Evolutionary conservation across 78 protist genomes (phyloP), one percentile per base, ranked within the genome.

Genomic region (Diacronema lutheri): DNA sequence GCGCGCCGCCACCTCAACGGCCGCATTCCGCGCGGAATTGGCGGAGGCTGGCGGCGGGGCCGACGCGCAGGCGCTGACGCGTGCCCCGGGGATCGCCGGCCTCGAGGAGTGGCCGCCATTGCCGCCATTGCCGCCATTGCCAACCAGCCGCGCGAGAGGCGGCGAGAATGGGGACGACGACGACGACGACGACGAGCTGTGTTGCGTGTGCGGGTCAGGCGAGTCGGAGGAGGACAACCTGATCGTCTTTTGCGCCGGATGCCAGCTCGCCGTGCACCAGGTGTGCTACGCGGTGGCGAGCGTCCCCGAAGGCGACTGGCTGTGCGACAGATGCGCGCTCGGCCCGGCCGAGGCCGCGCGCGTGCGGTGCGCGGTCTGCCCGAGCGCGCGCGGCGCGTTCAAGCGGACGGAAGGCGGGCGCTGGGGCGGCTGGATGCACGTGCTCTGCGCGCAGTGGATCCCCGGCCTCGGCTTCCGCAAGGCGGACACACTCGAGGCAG

Each of bases 211-310:
- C 78, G 16, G 9, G 20, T 74, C 38, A 4, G 81, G 38, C 29
- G 71, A 65, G 25, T 41, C 56, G 37, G 85, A 37, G 29, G 46
- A 29, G 26, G 73, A 46, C 66, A 71, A 88, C 57, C 66, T 5
- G 25, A 80, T 88, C 13, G 55, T 88, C 9, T 81, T 80, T 7
- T 88, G 90, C 77, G 86, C 81, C 38, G 23, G 55, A 19, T 83
- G 91, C 83, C 46, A 88, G 35, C 16, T 71, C 29, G 64, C 88
- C 13, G 86, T 87, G 60, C 90, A 87, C 66, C 83, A 87, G 78
- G 46, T 9, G 35, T 87, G 90, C 86, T 81, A 87, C 77, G 90
- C 84, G 23, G 66, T 80, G 5, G 41, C 7, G 35, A 31, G 29
- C 58, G 44, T 87, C 14, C 90, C 90, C 62, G 83, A 80, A 31